These are phyloP conservation scores for Phlyctochytrium bullatum DNA, from an alignment of 192 early-diverging fungal species.

Conservation along the genomic window DNA sequence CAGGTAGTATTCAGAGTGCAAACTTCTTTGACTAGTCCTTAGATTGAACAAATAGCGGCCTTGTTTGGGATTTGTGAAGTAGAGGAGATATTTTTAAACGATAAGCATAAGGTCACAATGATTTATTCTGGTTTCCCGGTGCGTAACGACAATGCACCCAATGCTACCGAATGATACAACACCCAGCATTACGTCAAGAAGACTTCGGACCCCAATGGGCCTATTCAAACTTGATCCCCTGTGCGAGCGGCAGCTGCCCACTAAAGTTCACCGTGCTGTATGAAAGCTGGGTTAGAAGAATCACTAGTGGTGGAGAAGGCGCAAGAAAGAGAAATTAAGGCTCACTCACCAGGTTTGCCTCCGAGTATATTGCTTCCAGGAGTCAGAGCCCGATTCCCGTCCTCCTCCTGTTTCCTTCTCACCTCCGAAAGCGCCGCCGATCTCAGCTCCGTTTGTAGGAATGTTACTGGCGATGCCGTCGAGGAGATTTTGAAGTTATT, in stretches of 20 bases:
- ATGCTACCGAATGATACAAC: background rate
- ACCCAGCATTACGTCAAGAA: background rate
- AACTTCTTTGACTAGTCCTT: background rate
- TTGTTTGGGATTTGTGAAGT: constrained; percentile 68
- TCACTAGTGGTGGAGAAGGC: background rate
- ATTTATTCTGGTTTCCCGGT: constrained; percentile 89
- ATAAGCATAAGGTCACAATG: constrained; percentile 64
- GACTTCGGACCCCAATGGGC: background rate
- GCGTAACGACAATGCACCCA: no score
- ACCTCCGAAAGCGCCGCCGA: constrained; percentile 96
- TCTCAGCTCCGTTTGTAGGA: constrained; percentile 95
- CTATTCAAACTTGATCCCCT: constrained; percentile 95
- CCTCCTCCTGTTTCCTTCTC: constrained; percentile 97
- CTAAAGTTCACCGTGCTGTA: constrained; percentile 82
- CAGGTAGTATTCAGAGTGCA: constrained; percentile 50
- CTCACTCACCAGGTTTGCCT: constrained; percentile 60
- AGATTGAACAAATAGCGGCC: constrained; percentile 56
- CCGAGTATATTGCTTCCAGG: constrained; percentile 92
- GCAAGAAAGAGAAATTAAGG: constrained; percentile 1
- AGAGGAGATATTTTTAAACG: constrained; percentile 72
- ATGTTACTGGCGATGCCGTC: constrained; percentile 78
- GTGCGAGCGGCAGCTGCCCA: constrained; percentile 83
- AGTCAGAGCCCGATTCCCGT: constrained; percentile 83
- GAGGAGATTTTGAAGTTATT: background rate
- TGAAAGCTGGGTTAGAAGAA: background rate